A percentile compares a stretch with the other conserved stretches of the same genome.
Evolutionary conservation across 805 yeast genomes (phyloP).

Genomic region (Phaffomyces opuntiae): DNA sequence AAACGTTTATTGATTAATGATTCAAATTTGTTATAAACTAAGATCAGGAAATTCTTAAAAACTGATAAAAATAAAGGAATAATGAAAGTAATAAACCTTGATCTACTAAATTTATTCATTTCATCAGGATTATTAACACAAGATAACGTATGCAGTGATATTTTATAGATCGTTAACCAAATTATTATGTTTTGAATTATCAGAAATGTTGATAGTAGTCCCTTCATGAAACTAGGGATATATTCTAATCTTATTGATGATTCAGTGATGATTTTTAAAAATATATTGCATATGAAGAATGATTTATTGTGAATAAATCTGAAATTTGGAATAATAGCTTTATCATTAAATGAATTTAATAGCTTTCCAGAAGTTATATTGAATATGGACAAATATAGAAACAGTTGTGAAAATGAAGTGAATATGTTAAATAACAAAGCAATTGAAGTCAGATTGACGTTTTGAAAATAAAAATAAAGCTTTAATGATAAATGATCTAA

Average conservation of each 20-base stretch:
- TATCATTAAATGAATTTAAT: not conserved
- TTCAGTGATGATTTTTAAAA: not conserved
- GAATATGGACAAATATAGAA: not conserved
- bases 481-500: not conserved
- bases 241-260: not conserved
- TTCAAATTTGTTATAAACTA: not conserved
- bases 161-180: slow-evolving; percentile 1
- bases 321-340: not conserved
- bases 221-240: too few species aligned
- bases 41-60: not conserved
- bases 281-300: not conserved
- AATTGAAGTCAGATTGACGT: too few species aligned
- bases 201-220: not conserved
- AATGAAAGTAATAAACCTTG: not conserved
- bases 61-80: not conserved
- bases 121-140: not conserved
- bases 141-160: not conserved
- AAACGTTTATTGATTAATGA: not conserved
- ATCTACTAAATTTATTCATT: not conserved
- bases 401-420: not conserved
- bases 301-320: not conserved
- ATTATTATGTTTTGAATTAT: not conserved
- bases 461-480: not conserved
- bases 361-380: not conserved
- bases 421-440: not conserved